Evolutionary conservation across 805 yeast genomes (phyloP), one percentile per base, ranked within the genome.

Genomic region (Torulaspora franciscae): DNA sequence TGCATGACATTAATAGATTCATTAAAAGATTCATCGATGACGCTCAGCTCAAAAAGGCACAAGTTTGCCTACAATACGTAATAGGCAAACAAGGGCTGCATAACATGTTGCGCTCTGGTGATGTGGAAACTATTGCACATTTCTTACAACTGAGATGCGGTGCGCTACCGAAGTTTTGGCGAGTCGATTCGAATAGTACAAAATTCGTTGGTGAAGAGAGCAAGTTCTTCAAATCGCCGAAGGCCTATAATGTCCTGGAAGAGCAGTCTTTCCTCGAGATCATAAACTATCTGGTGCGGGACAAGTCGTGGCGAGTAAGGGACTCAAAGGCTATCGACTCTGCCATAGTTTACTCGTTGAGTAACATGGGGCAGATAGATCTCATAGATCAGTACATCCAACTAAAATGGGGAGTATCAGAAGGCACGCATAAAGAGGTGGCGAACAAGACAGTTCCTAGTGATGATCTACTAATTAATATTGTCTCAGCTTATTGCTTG

Each of bases 71-170:
- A 7, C 41, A 46, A 6, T 51, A 40, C 23, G 44, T 61, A 15
- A 29, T 61, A 3, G 37, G 42, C 10, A 46, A 43, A 13, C 46
- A 51, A 7, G 43, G 49, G 22, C 28, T 45, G 32, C 40, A 45
- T 5, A 39, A 35, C 19, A 40, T 47, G 13, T 29, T 42, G 32
- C 43, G 40, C 17, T 37, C 39, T 19, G 42, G 45, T 4, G 59
- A 59, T 42, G 32, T 49, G 13, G 32, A 46, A 1, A 55, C 58
- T 6, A 46, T 58, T 8, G 35, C 46, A 1, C 53, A 56, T 29
- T 56, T 53, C 40, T 43, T 61, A 32, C 51, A 55, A 32, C 38
- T 62, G 35, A 40, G 57, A n/a, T 59, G 65, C 46, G 66, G 66
- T 26, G 58, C 62, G 4, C 37, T 54, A 36, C 45, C 52, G 14